phyloP scores from a whole-genome alignment of 2,329 filamentous ascomycete species.

The Fusarium torreyae region DNA sequence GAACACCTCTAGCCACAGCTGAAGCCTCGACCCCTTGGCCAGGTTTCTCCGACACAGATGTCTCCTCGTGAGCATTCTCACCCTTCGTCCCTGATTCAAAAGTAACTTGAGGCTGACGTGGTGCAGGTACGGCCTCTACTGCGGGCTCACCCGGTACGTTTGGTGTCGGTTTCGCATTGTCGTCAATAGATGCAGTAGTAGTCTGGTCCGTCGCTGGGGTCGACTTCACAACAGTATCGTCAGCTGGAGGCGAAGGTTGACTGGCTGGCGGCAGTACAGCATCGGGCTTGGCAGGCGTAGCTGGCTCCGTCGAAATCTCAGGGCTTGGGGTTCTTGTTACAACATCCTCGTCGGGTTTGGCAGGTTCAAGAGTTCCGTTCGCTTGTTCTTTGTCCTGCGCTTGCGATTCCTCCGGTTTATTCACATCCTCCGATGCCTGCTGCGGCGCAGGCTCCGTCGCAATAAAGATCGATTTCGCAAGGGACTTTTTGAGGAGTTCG shows the following conservation, averaged over 20 bases:
- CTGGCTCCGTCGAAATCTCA: conserved; percentile 28
- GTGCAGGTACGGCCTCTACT: conserved; percentile 9
- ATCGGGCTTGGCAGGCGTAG: conserved; percentile 1
- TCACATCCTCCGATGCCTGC: conserved; percentile 24
- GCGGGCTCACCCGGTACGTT: background rate
- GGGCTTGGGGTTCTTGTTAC: conserved; percentile 30
- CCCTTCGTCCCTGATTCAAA: conserved; percentile 54
- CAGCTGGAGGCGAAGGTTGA: conserved; percentile 5
- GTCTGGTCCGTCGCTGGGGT: conserved; percentile 12
- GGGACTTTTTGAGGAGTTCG: conserved; percentile 59
- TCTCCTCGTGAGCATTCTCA: conserved; percentile 17
- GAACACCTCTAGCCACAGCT: conserved; percentile 8
- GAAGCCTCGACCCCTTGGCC: conserved; percentile 15
- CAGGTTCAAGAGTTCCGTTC: conserved; percentile 23
- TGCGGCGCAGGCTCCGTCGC: conserved; percentile 31
- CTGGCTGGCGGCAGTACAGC: conserved; percentile 1
- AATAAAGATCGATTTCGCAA: conserved; percentile 51
- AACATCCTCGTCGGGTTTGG: conserved; percentile 29
- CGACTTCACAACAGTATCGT: conserved; percentile 34
- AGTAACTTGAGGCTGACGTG: conserved; percentile 50
- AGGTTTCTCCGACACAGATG: conserved; percentile 14
- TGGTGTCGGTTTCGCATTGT: conserved; percentile 6
- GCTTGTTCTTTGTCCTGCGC: conserved; percentile 28
- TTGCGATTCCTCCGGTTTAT: conserved; percentile 19
- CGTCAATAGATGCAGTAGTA: conserved; percentile 20